Evolutionary conservation across 768 basidiomycete species (phyloP).

Genomic region (Leucosporidium scottii): DNA sequence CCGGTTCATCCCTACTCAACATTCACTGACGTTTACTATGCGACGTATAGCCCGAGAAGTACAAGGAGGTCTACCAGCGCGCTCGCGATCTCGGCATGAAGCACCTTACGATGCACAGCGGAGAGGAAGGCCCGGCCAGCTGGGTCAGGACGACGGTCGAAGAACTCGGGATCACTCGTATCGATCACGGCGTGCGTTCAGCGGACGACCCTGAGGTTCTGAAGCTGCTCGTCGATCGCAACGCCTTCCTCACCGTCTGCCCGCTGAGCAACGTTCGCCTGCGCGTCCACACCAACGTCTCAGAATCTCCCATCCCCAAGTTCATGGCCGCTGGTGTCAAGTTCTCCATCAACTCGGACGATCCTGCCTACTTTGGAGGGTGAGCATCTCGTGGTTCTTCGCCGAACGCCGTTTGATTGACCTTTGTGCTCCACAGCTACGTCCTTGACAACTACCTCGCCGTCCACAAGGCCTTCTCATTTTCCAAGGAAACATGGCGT

Average conservation of each 20-base stretch:
- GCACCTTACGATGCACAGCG: constrained; percentile 32
- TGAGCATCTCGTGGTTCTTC: not conserved
- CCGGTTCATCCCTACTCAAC: not conserved
- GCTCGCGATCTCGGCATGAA: constrained; percentile 26
- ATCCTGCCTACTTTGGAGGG: constrained; percentile 34
- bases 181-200: constrained; percentile 35
- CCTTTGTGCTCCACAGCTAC: constrained; percentile 9
- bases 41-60: constrained; percentile 27
- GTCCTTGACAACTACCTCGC: constrained; percentile 32
- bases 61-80: constrained; percentile 19
- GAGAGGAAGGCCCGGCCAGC: constrained; percentile 35
- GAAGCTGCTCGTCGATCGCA: constrained; percentile 18
- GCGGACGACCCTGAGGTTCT: constrained; percentile 31
- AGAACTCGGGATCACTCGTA: constrained; percentile 17
- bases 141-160: constrained; percentile 24
- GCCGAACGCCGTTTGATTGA: not conserved
- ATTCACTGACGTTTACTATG: not conserved
- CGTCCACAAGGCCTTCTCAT: constrained; percentile 28
- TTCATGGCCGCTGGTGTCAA: constrained; percentile 30
- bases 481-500: constrained; percentile 29
- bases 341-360: constrained; percentile 36
- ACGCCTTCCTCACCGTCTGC: constrained; percentile 33
- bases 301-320: constrained; percentile 29
- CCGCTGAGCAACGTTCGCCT: constrained; percentile 34
- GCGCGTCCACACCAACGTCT: constrained; percentile 21